These are phyloP conservation scores for Bruguiera hainesii DNA, from an alignment of 441 rosid species.

Conservation along the genomic window DNA sequence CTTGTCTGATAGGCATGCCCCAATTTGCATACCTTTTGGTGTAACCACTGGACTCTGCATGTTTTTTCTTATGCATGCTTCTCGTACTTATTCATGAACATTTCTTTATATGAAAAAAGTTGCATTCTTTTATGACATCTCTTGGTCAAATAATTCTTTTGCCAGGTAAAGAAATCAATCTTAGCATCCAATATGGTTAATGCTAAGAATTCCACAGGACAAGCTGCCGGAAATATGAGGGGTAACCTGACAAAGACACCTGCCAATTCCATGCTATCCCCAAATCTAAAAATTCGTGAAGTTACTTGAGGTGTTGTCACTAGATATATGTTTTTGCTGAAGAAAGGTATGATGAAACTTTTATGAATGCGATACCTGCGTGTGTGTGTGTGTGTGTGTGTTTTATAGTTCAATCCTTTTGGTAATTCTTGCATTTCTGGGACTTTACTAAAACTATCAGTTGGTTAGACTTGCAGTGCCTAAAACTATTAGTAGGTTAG, in stretches of 20 bases:
- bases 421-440: too few species aligned
- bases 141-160: neutral
- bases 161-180: slow-evolving; percentile 68
- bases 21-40: neutral
- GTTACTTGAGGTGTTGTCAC: slow-evolving; percentile 23
- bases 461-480: too few species aligned
- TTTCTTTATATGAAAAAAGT: neutral
- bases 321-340: slow-evolving; percentile 5
- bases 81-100: neutral
- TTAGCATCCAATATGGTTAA: slow-evolving; percentile 48
- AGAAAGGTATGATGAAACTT: slow-evolving; percentile 25
- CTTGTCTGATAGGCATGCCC: slow-evolving; percentile 2
- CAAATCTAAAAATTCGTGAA: slow-evolving; percentile 42
- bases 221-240: slow-evolving; percentile 51
- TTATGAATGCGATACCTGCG: neutral
- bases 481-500: too few species aligned
- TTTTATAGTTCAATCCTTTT: too few species aligned
- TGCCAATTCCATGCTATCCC: slow-evolving; percentile 43
- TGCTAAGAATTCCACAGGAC: slow-evolving; percentile 48
- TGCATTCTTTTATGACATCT: neutral
- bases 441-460: too few species aligned
- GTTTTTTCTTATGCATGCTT: neutral
- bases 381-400: too few species aligned
- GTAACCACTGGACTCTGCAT: neutral
- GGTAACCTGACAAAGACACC: slow-evolving; percentile 55